These are phyloP conservation scores for Glonium stellatum DNA, from an alignment of 495 filamentous ascomycete species.

Conservation along the genomic window DNA sequence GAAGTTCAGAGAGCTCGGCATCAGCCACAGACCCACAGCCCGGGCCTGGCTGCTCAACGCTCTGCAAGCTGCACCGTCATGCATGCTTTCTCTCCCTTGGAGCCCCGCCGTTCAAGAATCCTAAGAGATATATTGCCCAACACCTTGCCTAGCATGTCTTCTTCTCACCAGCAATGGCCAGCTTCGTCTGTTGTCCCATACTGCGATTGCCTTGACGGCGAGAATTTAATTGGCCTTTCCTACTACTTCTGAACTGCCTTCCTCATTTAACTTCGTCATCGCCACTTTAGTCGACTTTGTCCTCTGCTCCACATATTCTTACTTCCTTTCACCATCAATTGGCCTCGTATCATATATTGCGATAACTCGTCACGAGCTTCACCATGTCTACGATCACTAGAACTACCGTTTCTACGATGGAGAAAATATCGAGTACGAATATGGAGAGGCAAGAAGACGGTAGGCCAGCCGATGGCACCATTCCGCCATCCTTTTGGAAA, in stretches of 20 bases:
- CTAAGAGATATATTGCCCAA: neutral
- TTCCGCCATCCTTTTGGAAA: slow-evolving; percentile 8
- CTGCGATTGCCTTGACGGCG: neutral
- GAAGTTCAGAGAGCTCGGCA: too few relatives aligned
- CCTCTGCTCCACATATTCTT: too few relatives aligned
- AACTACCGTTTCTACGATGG: slow-evolving; percentile 17
- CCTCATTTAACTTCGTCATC: too few relatives aligned
- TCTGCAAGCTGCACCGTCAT: too few relatives aligned
- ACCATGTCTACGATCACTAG: slow-evolving; percentile 20
- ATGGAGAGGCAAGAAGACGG: slow-evolving; percentile 8
- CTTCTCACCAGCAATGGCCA: neutral
- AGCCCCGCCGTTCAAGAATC: neutral
- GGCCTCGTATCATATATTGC: neutral
- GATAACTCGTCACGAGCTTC: neutral
- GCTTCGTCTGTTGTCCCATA: neutral
- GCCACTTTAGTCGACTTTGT: too few relatives aligned
- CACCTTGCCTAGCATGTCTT: neutral
- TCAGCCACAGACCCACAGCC: too few relatives aligned
- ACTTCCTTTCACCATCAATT: slow-evolving; percentile 10
- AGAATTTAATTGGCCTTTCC: neutral
- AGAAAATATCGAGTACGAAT: slow-evolving; percentile 1
- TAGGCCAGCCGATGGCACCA: slow-evolving; percentile 5
- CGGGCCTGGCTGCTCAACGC: too few relatives aligned
- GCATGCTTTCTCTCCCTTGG: too few relatives aligned
- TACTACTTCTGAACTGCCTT: too few relatives aligned